Base-by-base conservation (phyloP, 306 rosid genomes). In the Macrotyloma uniflorum region DNA sequence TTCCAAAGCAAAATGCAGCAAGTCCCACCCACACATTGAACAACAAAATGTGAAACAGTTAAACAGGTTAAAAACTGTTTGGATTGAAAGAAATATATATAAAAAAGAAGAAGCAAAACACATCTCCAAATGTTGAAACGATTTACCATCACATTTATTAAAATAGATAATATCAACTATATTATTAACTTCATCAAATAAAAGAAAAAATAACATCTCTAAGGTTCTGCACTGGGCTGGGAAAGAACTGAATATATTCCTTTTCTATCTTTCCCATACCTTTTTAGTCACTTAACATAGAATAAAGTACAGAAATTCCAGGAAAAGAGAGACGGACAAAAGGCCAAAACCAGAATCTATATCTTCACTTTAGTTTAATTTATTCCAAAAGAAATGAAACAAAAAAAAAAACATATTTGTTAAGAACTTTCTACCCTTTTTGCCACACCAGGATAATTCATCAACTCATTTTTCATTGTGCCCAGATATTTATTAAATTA, bases 221-320 rank as follows among this genome's bases (percentile, higher is more conserved):
- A 51, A 49, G 70, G 36, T 73, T 77, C 59, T 81, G 69, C 77
- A 22, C 45, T 77, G 69, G 80, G 47, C 28, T 49, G 67, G 23
- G 32, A 73, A 66, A 67, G 47, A 66, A 20, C 70, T 61, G 66
- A 73, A 78, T 67, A 78, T 77, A 77, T 77, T 81, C 76, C 80
- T 61, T 79, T 73, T 70, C 40, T 57, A 72, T 74, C 59, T 85
- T 80, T 71, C 74, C 71, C 62, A 45, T 62, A 82, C 43, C 75
- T 82, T 80, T 80, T 65, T 28, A 24, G 72, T 16, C 71, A 72
- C 70, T 68, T 36, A 74, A 45, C 72, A 80, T 76, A 79, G 80
- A 59, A 81, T 19, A 72, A 81, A 76, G 83, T 54, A 75, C 66
- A 73, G 63, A 85, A 70, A 81, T 53, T 85, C 74, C 67, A 33